These are phyloP conservation scores for Ramalina intermedia DNA, from an alignment of 495 filamentous ascomycete genomes.

Conservation along the genomic window DNA sequence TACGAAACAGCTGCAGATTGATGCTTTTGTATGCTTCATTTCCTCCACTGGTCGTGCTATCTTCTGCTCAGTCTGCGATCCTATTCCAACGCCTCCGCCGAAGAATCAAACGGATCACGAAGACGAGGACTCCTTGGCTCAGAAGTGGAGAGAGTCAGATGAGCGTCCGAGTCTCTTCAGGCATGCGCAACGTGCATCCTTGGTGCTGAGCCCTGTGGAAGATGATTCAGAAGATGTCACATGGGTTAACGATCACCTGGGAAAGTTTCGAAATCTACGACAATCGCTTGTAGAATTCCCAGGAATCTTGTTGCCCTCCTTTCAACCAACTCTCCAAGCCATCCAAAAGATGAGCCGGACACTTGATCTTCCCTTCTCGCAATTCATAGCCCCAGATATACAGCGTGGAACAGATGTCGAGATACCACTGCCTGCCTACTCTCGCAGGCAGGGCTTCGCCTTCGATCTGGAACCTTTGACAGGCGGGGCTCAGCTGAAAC, in stretches of 20 bases:
- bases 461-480: slow-evolving; percentile 39
- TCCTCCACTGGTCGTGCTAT: slow-evolving; percentile 28
- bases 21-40: slow-evolving; percentile 45
- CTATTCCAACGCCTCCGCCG: neutral
- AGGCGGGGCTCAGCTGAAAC: slow-evolving; percentile 19
- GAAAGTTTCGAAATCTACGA: slow-evolving; percentile 7
- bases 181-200: slow-evolving; percentile 14
- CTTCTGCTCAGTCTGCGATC: slow-evolving; percentile 39
- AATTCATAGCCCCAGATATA: slow-evolving; percentile 36
- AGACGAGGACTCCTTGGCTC: slow-evolving; percentile 8
- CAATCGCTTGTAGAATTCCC: slow-evolving; percentile 53
- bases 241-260: slow-evolving; percentile 17
- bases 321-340: slow-evolving; percentile 49
- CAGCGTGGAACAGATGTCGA: slow-evolving; percentile 4
- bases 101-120: slow-evolving; percentile 2
- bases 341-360: slow-evolving; percentile 42
- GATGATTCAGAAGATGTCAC: slow-evolving; percentile 15
- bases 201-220: slow-evolving; percentile 16
- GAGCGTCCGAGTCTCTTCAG: slow-evolving; percentile 17
- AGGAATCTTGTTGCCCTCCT: slow-evolving; percentile 50
- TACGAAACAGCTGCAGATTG: slow-evolving; percentile 39
- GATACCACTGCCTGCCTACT: slow-evolving; percentile 40
- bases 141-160: slow-evolving; percentile 8
- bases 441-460: slow-evolving; percentile 31
- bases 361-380: slow-evolving; percentile 42